Base-by-base conservation (phyloP, 73 alveolate genomes). In the Stentor roeselii region DNA sequence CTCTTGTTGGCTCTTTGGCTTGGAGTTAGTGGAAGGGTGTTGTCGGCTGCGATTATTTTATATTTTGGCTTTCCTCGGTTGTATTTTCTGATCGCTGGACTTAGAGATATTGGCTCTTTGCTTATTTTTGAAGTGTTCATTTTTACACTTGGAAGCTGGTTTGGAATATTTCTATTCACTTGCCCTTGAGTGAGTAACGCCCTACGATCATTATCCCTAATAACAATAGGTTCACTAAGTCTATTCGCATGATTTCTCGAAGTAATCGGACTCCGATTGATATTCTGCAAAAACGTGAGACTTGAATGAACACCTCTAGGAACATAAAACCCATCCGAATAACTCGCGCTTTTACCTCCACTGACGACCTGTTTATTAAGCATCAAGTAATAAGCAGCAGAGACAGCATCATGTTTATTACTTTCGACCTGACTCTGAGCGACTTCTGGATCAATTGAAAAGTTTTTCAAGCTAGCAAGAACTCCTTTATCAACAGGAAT, bases 341-440 rank as follows among this genome's bases (percentile, higher is more conserved):
- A 50, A 50, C 21, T 50, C 6, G 6, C 6, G 21, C 67, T 11
- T 39, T 87, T 86, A 1, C 93, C 93, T 3, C 93, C 93, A 75
- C 50, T 80, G n/a, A 42, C 39, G 15, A 87, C 11, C 86, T 94
- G 93, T 87, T 92, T 92, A 76, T 94, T 94, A 85, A 92, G 61
- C 60, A 94, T 75, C 84, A 94, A 87, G 86, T 86, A 91, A 84
- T 92, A 94, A 3, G 97, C 90, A 0, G 98, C 90, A n/a, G 98
- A 90, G 59, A 78, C 83, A 74, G 84, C 89, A 89, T 94, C 93
- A 87, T 94, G 98, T 82, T 88, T 92, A 90, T 93, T 93, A 36
- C 87, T 87, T 36, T 84, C 92, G 6, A 90, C 34, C 77, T 86
- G 83, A 35, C 67, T 86, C 42, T 58, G 76, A 3, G 95, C 92